Base-by-base conservation (phyloP, 1,139 yeast genomes). In the Schizosaccharomyces versatilis region DNA sequence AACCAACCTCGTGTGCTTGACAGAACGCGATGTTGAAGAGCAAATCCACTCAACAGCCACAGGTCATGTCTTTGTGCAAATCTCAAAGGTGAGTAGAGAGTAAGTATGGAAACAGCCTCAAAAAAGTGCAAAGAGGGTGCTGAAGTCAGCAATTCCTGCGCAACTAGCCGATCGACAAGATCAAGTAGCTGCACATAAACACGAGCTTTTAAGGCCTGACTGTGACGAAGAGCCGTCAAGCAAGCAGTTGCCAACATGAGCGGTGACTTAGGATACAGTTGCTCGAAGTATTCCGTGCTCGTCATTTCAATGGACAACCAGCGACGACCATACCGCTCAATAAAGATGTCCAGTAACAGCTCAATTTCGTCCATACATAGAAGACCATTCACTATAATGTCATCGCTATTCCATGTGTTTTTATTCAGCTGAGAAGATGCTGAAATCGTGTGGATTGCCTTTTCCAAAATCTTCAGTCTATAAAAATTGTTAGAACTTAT, bases 301-400 rank as follows among this genome's bases (percentile, higher is more conserved):
- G 14, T 24, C 12, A 14, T 19, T n/a, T 44, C 14, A 32, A 44
- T 12, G n/a, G 49, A 44, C 3, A 44, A 36, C 49, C 49, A 44
- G 32, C 49, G 49, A 32, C n/a, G 19, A 44, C 49, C 49, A 8
- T 44, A 44, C 38, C 49, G 49, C 38, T 44, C 49, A 24, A 44
- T 44, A 17, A 44, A 44, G 14, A 44, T 44, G 7, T 44, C 49
- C n/a, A 44, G 14, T 19, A 44, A n/a, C 2, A 44, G 38, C 38
- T 44, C 49, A 6, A 44, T 44, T 19, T 44, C 49, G 8, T 44
- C 49, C 19, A 44, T 17, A 7, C 38, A 44, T 3, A 44, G 49
- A 9, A 44, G n/a, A 44, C 49, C 49, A 8, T 44, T 19, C n/a
- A 44, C 14, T 7, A 14, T 19, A 24, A 44, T 32, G 49, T 44